A percentile compares a stretch with the other conserved stretches of the same genome.
phyloP scores from a whole-genome alignment of 164 flowering plant species.

The Taxillus chinensis region DNA sequence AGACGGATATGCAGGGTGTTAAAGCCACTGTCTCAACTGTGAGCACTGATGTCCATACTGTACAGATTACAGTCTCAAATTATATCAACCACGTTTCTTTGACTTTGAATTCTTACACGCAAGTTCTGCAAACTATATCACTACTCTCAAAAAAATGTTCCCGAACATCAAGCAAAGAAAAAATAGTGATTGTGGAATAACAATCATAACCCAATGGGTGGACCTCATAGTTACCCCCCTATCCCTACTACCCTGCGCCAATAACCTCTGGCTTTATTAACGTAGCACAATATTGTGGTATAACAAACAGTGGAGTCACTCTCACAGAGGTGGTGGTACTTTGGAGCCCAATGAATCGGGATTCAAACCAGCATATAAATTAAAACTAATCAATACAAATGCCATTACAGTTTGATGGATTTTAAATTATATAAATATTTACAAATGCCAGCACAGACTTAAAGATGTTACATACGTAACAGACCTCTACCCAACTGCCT shows the following conservation, averaged over 20 bases:
- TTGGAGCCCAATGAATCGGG: constrained; percentile 70
- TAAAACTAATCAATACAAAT: no score
- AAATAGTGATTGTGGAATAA: constrained; percentile 12
- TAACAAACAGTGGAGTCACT: constrained; percentile 33
- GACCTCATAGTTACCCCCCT: constrained; percentile 42
- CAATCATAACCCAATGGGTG: constrained; percentile 19
- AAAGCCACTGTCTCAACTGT: no score
- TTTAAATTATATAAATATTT: no score
- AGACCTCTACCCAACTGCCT: no score
- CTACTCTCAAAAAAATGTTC: constrained; percentile 17
- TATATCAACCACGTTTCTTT: constrained; percentile 12
- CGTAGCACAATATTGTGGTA: not conserved
- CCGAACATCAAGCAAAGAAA: constrained; percentile 11
- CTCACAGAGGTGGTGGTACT: constrained; percentile 72
- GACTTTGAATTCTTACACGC: constrained; percentile 48
- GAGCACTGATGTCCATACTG: no score
- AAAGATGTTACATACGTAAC: no score
- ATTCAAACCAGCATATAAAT: constrained; percentile 21
- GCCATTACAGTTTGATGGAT: no score
- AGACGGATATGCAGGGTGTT: no score
- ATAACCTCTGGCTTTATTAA: constrained; percentile 12
- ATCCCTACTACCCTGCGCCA: constrained; percentile 32
- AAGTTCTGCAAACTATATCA: constrained; percentile 16
- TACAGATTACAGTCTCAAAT: no score
- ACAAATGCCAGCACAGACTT: no score